A percentile compares a stretch with the other conserved stretches of the same genome.
Conservation (phyloP, 192 early-diverging fungal species). For the Ambispora gerdemannii region DNA sequence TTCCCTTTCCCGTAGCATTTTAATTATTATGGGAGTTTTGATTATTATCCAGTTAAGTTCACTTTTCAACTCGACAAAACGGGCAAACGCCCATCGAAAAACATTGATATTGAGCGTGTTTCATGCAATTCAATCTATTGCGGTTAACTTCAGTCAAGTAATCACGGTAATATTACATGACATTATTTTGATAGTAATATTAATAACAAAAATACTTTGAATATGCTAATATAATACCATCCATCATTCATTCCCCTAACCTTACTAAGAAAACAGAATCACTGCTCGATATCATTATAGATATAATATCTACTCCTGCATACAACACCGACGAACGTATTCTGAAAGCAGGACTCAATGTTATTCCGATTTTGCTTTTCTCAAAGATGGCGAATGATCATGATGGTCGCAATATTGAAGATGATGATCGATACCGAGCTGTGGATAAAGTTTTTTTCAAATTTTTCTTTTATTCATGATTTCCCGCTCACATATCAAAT, state of each 20-base stretch:
- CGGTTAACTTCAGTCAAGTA: background rate
- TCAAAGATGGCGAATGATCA: slow-evolving; percentile 13
- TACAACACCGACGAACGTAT: slow-evolving; percentile 12
- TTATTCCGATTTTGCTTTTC: slow-evolving; percentile 11
- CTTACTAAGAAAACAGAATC: too few relatives aligned
- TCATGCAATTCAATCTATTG: slow-evolving; percentile 13
- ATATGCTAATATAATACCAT: too few relatives aligned
- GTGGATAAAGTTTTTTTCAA: too few relatives aligned
- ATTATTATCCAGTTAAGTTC: slow-evolving; percentile 12
- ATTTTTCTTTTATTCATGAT: background rate
- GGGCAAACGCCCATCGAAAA: background rate
- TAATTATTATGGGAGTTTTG: too few relatives aligned
- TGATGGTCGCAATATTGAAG: background rate
- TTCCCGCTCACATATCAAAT: background rate
- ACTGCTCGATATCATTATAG: background rate
- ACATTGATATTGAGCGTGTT: slow-evolving; percentile 3
- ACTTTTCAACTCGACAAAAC: background rate
- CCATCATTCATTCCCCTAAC: too few relatives aligned
- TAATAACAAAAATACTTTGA: too few relatives aligned
- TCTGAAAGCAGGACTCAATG: slow-evolving; percentile 13
- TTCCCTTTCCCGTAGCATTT: background rate
- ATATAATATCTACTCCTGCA: slow-evolving; percentile 13
- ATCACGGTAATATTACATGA: slow-evolving; percentile 15
- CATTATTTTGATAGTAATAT: too few relatives aligned
- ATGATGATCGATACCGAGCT: too few relatives aligned